These are phyloP conservation scores for Tausonia pullulans DNA, from an alignment of 1,284 basidiomycete genomes.

Conservation along the genomic window DNA sequence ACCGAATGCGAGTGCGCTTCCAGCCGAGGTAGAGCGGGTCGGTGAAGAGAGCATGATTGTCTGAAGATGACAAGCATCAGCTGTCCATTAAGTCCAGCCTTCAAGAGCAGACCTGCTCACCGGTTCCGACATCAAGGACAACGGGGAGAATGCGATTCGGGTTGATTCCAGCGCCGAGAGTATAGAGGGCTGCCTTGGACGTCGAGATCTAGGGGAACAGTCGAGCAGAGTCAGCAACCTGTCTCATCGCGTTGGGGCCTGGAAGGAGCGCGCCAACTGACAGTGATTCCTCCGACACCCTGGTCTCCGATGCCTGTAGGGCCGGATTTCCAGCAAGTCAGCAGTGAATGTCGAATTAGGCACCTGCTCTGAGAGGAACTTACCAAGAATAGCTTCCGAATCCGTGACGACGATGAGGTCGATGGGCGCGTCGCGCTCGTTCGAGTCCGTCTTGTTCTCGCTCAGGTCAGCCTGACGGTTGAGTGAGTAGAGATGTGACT, in stretches of 20 bases:
- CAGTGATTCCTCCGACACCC: slow-evolving; percentile 36
- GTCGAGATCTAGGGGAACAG: slow-evolving; percentile 52
- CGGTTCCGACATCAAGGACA: slow-evolving; percentile 64
- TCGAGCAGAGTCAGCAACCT: too few species aligned
- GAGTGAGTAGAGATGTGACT: slow-evolving; percentile 32
- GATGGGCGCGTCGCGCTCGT: slow-evolving; percentile 23
- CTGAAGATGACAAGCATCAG: slow-evolving; percentile 5
- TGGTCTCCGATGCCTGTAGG: slow-evolving; percentile 18
- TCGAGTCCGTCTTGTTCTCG: slow-evolving; percentile 48
- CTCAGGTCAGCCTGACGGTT: slow-evolving; percentile 52
- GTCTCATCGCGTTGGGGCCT: neutral
- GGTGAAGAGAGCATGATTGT: slow-evolving; percentile 24
- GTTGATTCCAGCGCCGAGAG: slow-evolving; percentile 68
- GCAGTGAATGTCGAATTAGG: neutral
- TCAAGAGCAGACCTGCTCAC: slow-evolving; percentile 51
- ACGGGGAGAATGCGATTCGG: slow-evolving; percentile 55
- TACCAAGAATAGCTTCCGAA: slow-evolving; percentile 70
- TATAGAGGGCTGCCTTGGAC: slow-evolving; percentile 78
- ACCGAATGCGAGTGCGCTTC: slow-evolving; percentile 34
- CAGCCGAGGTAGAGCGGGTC: slow-evolving; percentile 38
- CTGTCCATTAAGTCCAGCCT: too few species aligned
- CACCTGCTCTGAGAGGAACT: slow-evolving; percentile 26
- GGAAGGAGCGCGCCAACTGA: neutral
- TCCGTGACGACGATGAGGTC: slow-evolving; percentile 70
- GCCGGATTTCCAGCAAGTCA: too few species aligned